Evolutionary conservation across 176 grass and related monocot genomes (phyloP), one percentile per base, ranked within the genome.

Genomic region (Typha latifolia): DNA sequence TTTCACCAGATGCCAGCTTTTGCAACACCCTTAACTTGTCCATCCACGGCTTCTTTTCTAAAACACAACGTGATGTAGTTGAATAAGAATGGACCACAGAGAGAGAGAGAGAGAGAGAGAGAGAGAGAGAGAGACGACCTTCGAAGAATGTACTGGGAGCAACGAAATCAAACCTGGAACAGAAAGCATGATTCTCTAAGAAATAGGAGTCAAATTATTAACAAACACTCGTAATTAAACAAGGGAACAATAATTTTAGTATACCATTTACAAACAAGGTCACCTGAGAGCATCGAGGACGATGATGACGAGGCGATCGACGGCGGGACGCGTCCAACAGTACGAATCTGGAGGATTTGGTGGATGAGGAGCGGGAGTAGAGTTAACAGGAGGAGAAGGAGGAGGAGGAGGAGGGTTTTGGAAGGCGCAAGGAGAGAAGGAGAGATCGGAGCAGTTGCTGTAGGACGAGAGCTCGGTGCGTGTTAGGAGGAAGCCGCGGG

Each of bases 401-500:
- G 19, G 0, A 4, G 49, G 52, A 10, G 49, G 12, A 61, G 34
- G 49, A 14, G 24, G 15, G 15, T 9, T 77, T 57, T 72, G 77
- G 68, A 53, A 83, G 32, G 11, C 63, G 48, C 62, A 75, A 23
- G 72, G 63, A 13, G 72, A 66, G 8, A 27, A n/a, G 16, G 61
- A 64, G 80, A 76, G 71, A 74, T 92, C 93, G 29, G 79, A 84
- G 19, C 72, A 79, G 75, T 78, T 76, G 69, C 87, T 91, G 51
- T 83, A 87, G 63, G 79, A 66, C 69, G 82, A 77, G 56, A 97
- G 93, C 83, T 97, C 93, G 32, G 93, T 92, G 72, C 88, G 82
- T 13, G 88, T 92, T 62, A 97, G 83, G 31, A 97, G 93, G 80
- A 97, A 97, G n/a, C 93, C 93, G 3, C 93, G 85, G 49, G 93